Evolutionary conservation across 176 grass and related monocot species (phyloP), one percentile per base, ranked within the genome.

Genomic region (Otatea glauca): DNA sequence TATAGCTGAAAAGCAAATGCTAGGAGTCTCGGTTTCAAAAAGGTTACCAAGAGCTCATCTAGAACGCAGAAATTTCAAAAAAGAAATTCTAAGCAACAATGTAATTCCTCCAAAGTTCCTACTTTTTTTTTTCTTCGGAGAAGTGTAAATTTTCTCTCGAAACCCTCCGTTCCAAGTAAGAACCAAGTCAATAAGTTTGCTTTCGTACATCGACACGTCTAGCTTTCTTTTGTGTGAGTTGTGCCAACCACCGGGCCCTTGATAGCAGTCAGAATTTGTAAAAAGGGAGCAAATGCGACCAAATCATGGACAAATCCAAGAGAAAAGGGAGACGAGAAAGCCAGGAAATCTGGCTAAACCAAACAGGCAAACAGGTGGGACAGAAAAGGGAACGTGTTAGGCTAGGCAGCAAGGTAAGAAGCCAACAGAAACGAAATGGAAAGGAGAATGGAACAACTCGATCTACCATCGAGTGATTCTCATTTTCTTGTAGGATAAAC

Each of bases 401-500:
- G 3, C n/a, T 60, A 60, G 56, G 9, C 56, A 12, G 58, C 9
- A 61, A 61, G 9, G 58, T 25, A 25, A 61, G 58, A 47, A 51
- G 9, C 8, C 23, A 10, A 10, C n/a, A 13, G n/a, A 6, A 32
- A 16, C 27, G 14, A 32, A 45, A 2, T 16, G 14, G 15, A 32
- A 45, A 15, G 38, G 68, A 47, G 41, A 45, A 71, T 7, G 68
- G 23, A 44, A 14, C 6, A 18, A 0, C 11, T 9, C 11, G 23
- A 29, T 68, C n/a, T 6, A 45, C 8, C 66, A 35, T 70, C 17
- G 34, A 41, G 47, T 11, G 82, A 68, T 76, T 56, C 72, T 55
- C 5, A 14, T 66, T 21, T 53, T 35, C 25, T 70, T 37, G 17
- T 17, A 76, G 15, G 84, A 79, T 74, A 85, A 79, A 51, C 29